These are phyloP conservation scores for Saccharomycopsis olivae DNA, from an alignment of 805 yeast genomes.

Conservation along the genomic window DNA sequence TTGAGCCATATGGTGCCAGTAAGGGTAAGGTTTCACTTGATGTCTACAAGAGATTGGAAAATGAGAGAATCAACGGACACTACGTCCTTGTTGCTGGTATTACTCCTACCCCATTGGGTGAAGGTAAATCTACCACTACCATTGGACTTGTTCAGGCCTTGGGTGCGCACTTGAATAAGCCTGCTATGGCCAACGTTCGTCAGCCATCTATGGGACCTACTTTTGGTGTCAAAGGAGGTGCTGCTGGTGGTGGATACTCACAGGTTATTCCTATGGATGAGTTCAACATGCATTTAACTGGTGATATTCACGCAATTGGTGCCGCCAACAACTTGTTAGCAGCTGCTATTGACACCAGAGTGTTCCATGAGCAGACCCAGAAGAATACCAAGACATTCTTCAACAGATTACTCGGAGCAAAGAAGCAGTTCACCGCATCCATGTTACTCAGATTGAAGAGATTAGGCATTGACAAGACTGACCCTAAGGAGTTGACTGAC, in stretches of 20 bases:
- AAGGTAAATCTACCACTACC: conserved; percentile 95
- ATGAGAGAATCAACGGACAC: conserved; percentile 58
- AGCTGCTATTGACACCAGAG: conserved; percentile 94
- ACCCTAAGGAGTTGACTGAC: conserved; percentile 69
- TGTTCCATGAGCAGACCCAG: conserved; percentile 89
- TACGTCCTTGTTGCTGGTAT: conserved; percentile 93
- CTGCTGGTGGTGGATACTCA: conserved; percentile 98
- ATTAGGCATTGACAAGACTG: conserved; percentile 70
- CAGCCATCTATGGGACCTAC: conserved; percentile 99
- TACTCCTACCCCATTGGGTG: conserved; percentile 97
- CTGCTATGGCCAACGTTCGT: conserved; percentile 88
- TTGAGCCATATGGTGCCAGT: conserved; percentile 80
- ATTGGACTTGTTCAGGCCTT: conserved; percentile 95
- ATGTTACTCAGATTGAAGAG: conserved; percentile 68
- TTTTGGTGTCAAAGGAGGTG: conserved; percentile 98
- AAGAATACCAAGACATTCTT: conserved; percentile 67
- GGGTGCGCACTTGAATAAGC: conserved; percentile 78
- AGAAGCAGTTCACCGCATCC: conserved; percentile 65
- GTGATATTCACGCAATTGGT: conserved; percentile 94
- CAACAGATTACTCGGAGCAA: conserved; percentile 77
- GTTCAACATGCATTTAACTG: conserved; percentile 94
- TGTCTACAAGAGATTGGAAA: conserved; percentile 55
- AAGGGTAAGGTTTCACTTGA: conserved; percentile 74
- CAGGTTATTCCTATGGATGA: conserved; percentile 99
- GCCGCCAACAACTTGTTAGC: conserved; percentile 90